Percentiles rank a stretch among this genome's conserved stretches.
Conservation (phyloP, 1,284 basidiomycete genomes). For the Hemileia vastatrix region DNA sequence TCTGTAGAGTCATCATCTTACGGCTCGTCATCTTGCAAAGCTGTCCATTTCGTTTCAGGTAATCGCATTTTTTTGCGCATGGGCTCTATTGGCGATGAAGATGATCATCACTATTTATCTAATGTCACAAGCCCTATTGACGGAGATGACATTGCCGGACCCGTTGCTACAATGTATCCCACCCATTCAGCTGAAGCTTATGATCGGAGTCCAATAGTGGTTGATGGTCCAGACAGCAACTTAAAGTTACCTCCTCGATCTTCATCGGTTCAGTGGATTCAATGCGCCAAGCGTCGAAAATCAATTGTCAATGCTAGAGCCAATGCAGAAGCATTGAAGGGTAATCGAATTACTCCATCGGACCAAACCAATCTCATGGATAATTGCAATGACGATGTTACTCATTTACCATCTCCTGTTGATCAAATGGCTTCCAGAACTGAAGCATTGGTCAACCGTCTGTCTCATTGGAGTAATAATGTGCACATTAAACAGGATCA, state of each 20-base stretch:
- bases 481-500: too few species aligned
- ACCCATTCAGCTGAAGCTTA: slow-evolving; percentile 19
- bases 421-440: too few species aligned
- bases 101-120: neutral
- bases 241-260: slow-evolving; percentile 9
- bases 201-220: slow-evolving; percentile 14
- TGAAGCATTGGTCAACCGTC: too few species aligned
- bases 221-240: slow-evolving; percentile 10
- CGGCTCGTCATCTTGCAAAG: neutral
- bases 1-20: neutral
- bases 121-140: too few species aligned
- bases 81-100: neutral
- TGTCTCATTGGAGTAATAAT: too few species aligned
- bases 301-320: too few species aligned
- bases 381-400: too few species aligned
- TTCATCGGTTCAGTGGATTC: neutral
- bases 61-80: neutral
- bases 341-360: too few species aligned
- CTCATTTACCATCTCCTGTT: too few species aligned
- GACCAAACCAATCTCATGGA: too few species aligned
- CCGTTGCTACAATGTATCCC: slow-evolving; percentile 17
- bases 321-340: too few species aligned
- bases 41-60: slow-evolving; percentile 15
- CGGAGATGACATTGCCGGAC: slow-evolving; percentile 3
- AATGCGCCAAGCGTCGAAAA: too few species aligned